Conservation (phyloP, 345 rosid species). For the Syzygium jambos region DNA sequence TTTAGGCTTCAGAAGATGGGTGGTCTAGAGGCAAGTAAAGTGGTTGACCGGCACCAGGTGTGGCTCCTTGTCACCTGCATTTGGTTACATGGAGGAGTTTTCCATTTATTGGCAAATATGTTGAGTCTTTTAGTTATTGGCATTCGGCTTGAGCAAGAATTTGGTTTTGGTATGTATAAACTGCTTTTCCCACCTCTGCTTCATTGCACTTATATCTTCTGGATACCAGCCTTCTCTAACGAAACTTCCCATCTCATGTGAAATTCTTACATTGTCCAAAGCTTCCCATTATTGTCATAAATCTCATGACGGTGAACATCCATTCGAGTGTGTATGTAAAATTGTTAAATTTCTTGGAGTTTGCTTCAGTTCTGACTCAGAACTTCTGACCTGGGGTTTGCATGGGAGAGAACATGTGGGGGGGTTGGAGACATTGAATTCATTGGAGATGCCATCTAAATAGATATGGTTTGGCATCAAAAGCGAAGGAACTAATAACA, state of each 20-base stretch:
- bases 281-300: not conserved
- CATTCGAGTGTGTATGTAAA: not conserved
- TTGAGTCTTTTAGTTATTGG: slow-evolving; percentile 77
- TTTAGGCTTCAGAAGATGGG: slow-evolving; percentile 72
- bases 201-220: not conserved
- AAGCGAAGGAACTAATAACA: not conserved
- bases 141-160: slow-evolving; percentile 82
- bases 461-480: not conserved
- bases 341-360: not conserved
- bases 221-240: not conserved
- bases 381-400: not conserved
- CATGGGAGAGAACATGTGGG: not conserved
- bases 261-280: not conserved
- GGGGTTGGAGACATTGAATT: not conserved
- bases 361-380: not conserved
- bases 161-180: slow-evolving; percentile 65
- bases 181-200: not conserved
- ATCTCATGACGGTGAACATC: not conserved
- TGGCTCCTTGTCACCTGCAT: slow-evolving; percentile 85
- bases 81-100: slow-evolving; percentile 90
- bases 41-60: slow-evolving; percentile 55
- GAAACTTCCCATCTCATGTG: not conserved
- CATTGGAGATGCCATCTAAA: not conserved
- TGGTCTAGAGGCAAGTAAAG: slow-evolving; percentile 52
- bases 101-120: slow-evolving; percentile 84